A percentile compares a stretch with the other conserved stretches of the same genome.
These are phyloP conservation scores for Solanum chmielewskii DNA, from an alignment of 257 asterid species.

Conservation along the genomic window DNA sequence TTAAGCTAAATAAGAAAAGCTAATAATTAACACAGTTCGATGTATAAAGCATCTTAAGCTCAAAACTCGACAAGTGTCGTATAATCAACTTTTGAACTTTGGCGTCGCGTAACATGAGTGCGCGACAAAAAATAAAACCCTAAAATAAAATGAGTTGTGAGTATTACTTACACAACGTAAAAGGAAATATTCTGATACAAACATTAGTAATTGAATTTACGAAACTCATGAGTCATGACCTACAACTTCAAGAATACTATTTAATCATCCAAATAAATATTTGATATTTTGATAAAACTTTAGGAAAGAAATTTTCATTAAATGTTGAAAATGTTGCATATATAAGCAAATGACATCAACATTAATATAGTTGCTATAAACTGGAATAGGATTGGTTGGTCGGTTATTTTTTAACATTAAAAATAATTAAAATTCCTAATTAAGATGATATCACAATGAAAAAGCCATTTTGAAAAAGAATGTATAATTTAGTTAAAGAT, in stretches of 20 bases:
- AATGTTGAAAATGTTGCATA: neutral
- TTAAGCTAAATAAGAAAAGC: neutral
- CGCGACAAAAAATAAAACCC: neutral
- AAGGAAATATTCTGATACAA: neutral
- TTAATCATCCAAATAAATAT: neutral
- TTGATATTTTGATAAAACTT: neutral
- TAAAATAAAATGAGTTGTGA: neutral
- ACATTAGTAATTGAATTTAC: neutral
- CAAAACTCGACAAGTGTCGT: rapidly evolving
- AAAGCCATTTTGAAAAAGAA: neutral
- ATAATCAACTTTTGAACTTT: neutral
- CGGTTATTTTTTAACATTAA: neutral
- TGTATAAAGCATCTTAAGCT: neutral
- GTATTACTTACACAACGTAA: rapidly evolving
- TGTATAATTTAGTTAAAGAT: neutral
- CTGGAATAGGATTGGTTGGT: neutral
- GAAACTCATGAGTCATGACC: neutral
- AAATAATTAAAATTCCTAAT: neutral
- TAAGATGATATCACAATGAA: neutral
- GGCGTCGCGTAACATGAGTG: neutral
- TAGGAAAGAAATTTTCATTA: neutral
- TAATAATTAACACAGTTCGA: neutral
- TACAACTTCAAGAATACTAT: neutral
- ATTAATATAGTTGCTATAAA: neutral
- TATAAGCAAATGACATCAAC: neutral